Evolutionary conservation across 73 alveolate species (phyloP).

Genomic region (Durusdinium trenchii): DNA sequence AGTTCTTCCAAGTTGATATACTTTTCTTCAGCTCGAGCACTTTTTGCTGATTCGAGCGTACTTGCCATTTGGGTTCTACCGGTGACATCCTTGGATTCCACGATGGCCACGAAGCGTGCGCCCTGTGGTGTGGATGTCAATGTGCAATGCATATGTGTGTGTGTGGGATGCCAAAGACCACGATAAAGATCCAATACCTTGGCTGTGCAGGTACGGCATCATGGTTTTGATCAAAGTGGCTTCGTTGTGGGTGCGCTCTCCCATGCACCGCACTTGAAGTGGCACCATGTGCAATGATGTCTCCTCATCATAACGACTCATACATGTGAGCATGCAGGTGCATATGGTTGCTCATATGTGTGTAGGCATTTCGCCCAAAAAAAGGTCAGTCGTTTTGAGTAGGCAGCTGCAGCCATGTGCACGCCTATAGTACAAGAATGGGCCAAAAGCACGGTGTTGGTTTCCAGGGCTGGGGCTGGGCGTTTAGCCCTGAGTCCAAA

Average conservation of each 20-base stretch:
- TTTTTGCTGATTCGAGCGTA: conserved; percentile 26
- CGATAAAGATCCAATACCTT: too few relatives aligned
- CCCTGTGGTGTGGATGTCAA: too few relatives aligned
- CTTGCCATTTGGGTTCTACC: background rate
- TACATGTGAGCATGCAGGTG: too few relatives aligned
- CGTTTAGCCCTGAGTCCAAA: background rate
- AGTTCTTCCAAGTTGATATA: background rate
- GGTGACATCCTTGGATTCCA: too few relatives aligned
- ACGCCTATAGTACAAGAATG: background rate
- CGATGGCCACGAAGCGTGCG: too few relatives aligned
- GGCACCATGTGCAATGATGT: background rate
- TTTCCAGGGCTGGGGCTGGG: background rate
- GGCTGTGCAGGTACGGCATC: too few relatives aligned
- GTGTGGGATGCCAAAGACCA: too few relatives aligned
- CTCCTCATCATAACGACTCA: background rate
- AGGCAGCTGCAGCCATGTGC: background rate
- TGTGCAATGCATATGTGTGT: too few relatives aligned
- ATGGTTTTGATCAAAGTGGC: background rate
- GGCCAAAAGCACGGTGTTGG: background rate
- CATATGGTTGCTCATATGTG: too few relatives aligned
- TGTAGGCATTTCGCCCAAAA: background rate
- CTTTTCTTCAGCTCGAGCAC: background rate
- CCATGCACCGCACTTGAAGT: background rate
- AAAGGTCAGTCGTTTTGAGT: too few relatives aligned
- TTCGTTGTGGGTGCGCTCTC: background rate